Conservation (phyloP, 352 stramenopile genomes). For the Phytophthora palmivora region DNA sequence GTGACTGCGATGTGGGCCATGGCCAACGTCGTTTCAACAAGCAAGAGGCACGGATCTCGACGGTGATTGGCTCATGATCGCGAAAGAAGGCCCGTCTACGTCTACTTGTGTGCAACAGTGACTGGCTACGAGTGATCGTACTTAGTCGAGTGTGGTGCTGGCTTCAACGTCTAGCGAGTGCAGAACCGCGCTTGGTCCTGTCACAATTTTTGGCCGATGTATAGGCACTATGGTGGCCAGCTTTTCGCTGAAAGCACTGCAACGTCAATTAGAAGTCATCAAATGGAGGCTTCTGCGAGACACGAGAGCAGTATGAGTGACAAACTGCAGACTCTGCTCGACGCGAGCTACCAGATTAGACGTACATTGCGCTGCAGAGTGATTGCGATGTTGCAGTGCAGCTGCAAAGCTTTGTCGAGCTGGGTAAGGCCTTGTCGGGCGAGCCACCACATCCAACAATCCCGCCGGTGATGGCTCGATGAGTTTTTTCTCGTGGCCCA, state of each 20-base stretch:
- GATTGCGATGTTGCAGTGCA: slow-evolving; percentile 13
- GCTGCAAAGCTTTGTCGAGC: slow-evolving; percentile 21
- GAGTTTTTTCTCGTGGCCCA: slow-evolving; percentile 28
- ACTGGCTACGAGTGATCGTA: slow-evolving; percentile 13
- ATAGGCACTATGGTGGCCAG: not conserved
- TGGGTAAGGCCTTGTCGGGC: slow-evolving; percentile 1
- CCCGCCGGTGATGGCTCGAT: not conserved
- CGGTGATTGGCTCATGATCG: slow-evolving; percentile 18
- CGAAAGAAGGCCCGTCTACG: not conserved
- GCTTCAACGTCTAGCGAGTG: slow-evolving; percentile 5
- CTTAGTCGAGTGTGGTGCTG: slow-evolving; percentile 17
- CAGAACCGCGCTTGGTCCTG: slow-evolving; percentile 19
- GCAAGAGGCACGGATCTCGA: slow-evolving; percentile 21
- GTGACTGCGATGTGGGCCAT: no score
- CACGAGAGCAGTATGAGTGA: not conserved
- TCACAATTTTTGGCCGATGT: slow-evolving; percentile 21
- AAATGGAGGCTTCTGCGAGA: slow-evolving; percentile 18
- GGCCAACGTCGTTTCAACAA: slow-evolving; percentile 37
- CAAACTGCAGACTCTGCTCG: not conserved
- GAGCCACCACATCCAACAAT: slow-evolving; percentile 16
- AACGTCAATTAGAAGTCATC: not conserved
- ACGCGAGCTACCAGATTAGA: not conserved
- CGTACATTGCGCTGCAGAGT: not conserved
- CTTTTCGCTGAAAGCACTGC: slow-evolving; percentile 15
- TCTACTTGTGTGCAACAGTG: slow-evolving; percentile 11